These are phyloP conservation scores for Miscanthus lutarioriparius DNA, from an alignment of 176 grass and related monocot species.

Conservation along the genomic window DNA sequence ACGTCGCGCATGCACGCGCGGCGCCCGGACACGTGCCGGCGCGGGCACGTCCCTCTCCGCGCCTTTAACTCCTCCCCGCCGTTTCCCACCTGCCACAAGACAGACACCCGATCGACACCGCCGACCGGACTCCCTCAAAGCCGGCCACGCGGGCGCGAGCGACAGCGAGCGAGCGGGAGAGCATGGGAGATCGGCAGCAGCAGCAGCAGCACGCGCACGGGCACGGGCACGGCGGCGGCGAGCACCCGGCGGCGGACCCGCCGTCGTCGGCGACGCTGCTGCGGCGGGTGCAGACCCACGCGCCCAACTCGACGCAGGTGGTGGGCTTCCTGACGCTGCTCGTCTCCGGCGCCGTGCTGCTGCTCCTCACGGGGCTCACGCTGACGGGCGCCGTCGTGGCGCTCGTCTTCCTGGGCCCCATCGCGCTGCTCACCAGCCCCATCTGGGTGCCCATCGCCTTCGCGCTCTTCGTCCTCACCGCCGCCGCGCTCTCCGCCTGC, in stretches of 20 bases:
- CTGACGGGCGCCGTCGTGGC: conserved; percentile 59
- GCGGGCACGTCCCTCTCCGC: conserved; percentile 19
- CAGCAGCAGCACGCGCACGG: background rate
- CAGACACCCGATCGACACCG: background rate
- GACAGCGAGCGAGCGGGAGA: background rate
- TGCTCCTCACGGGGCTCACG: conserved; percentile 67
- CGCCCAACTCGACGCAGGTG: conserved; percentile 63
- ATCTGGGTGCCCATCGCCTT: conserved; percentile 78
- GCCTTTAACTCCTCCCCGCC: conserved; percentile 40
- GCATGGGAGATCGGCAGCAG: conserved; percentile 47
- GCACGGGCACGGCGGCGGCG: background rate
- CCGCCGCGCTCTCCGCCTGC: conserved; percentile 55
- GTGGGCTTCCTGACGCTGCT: conserved; percentile 80
- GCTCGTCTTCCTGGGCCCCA: conserved; percentile 66
- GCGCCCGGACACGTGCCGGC: conserved; percentile 46
- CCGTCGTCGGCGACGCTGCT: conserved; percentile 28
- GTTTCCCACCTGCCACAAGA: background rate
- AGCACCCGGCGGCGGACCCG: background rate
- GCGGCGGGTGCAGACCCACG: conserved; percentile 59
- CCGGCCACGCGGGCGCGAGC: background rate
- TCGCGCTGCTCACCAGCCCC: conserved; percentile 84
- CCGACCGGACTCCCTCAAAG: background rate
- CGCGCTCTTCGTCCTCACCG: conserved; percentile 41
- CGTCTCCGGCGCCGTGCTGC: conserved; percentile 56
- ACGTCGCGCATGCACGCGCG: conserved; percentile 42